phyloP scores from a whole-genome alignment of 257 asterid species.

The Primulina huaijiensis region DNA sequence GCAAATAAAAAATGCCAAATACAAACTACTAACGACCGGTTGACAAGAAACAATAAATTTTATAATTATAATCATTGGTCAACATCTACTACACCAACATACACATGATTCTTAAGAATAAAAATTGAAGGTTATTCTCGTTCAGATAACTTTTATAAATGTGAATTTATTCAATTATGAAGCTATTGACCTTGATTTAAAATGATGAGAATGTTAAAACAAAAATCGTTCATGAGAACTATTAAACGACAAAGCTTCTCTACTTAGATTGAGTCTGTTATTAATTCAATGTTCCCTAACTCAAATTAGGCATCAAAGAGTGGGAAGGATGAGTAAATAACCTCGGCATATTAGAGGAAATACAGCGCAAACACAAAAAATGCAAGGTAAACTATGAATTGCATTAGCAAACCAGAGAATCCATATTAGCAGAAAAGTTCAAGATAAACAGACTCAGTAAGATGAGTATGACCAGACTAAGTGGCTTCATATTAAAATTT shows the following conservation, averaged over 20 bases:
- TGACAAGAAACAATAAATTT: background rate
- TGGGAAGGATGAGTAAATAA: background rate
- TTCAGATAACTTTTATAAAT: background rate
- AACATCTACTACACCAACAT: slow-evolving; percentile 1
- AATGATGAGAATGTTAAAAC: background rate
- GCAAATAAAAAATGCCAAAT: slow-evolving; percentile 11
- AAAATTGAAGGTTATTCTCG: slow-evolving; percentile 3
- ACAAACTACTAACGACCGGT: background rate
- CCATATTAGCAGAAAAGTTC: background rate
- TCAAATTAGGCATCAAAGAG: background rate
- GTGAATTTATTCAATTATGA: background rate
- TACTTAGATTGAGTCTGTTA: background rate
- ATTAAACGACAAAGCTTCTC: slow-evolving; percentile 1
- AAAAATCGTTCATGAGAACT: background rate
- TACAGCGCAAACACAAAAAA: no score
- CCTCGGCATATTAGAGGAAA: background rate
- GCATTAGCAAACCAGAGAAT: background rate
- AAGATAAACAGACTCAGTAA: background rate
- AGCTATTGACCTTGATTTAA: background rate
- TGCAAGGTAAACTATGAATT: background rate
- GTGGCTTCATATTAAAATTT: no score
- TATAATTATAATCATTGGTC: background rate
- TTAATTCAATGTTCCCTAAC: background rate
- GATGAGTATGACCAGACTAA: background rate
- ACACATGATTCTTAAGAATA: background rate